Base-by-base conservation (phyloP, 345 rosid species). In the Eucalyptus virginea region DNA sequence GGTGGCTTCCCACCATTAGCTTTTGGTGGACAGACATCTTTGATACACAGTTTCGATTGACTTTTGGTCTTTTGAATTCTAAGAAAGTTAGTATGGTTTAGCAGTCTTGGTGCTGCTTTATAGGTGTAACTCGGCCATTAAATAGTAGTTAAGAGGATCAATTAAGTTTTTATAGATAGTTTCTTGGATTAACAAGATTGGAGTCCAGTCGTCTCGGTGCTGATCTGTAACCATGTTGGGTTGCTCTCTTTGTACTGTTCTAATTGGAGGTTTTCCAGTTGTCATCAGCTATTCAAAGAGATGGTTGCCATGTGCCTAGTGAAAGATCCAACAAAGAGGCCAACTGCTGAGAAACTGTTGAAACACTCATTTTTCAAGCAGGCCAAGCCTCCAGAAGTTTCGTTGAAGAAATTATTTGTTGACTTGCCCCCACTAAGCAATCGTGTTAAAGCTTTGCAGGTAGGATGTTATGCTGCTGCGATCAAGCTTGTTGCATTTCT, bases 251-350 rank as follows among this genome's bases (percentile, higher is more conserved):
- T 89, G 88, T 89, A 90, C 89, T 93, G 91, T 95, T 95, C 99
- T 98, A 92, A 98, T 94, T 93, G 90, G 95, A 94, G 92, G 92
- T 94, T 94, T 96, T 95, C 95, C 98, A 95, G 98, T 93, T 95
- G 99, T 98, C 90, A 94, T 92, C 99, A 98, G 99, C 95, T 98
- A 92, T 98, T 98, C 94, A 98, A 98, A 98, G 99, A 98, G 94
- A 97, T 98, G 99, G 98, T 98, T 90, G 99, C 99, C 83, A 97
- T 98, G 99, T 97, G 99, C 94, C 94, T 98, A 91, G 99, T 96
- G 94, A 98, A 98, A 96, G 99, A 98, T 94, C 99, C 96, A 93
- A 91, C 98, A 54, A 96, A 95, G 95, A 94, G 99, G 93, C 99
- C 99, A 88, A 95, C 99, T 44, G 99, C 99, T 54, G 99, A 98